Percentiles rank a stretch among this genome's conserved stretches.
Evolutionary conservation across 805 yeast species (phyloP).

Genomic region (Suhomyces vadensis): DNA sequence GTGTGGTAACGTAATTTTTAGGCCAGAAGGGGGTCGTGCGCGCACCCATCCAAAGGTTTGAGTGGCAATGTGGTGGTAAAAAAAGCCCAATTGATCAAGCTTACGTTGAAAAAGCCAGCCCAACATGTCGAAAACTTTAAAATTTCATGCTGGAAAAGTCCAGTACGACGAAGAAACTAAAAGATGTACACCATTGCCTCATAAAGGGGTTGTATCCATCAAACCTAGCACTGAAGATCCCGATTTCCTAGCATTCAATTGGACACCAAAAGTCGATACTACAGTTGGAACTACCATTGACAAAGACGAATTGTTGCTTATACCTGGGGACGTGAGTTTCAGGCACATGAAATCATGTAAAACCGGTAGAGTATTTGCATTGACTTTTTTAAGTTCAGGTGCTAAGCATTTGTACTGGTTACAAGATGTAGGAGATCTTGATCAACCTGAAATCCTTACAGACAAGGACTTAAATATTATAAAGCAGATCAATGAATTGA

Average conservation of each 20-base stretch:
- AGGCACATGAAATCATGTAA: constrained; percentile 65
- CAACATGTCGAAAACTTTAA: constrained; percentile 30
- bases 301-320: constrained; percentile 64
- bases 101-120: not conserved
- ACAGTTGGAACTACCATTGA: constrained; percentile 41
- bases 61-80: constrained; percentile 3
- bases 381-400: constrained; percentile 64
- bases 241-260: constrained; percentile 64
- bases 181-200: constrained; percentile 66
- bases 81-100: not conserved
- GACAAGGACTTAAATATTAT: constrained; percentile 55
- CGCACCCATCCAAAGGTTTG: not conserved
- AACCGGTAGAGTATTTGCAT: constrained; percentile 75
- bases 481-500: constrained; percentile 48
- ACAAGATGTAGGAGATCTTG: constrained; percentile 71
- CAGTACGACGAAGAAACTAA: constrained; percentile 61
- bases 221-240: constrained; percentile 68
- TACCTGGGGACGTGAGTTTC: constrained; percentile 87
- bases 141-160: constrained; percentile 80
- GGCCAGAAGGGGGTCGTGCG: constrained; percentile 7
- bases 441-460: constrained; percentile 56
- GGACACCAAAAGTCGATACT: constrained; percentile 65
- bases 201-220: constrained; percentile 65
- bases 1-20: not conserved
- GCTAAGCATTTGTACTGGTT: constrained; percentile 69